phyloP scores from a whole-genome alignment of 2,329 filamentous ascomycete species.

The Esteya vermicola region DNA sequence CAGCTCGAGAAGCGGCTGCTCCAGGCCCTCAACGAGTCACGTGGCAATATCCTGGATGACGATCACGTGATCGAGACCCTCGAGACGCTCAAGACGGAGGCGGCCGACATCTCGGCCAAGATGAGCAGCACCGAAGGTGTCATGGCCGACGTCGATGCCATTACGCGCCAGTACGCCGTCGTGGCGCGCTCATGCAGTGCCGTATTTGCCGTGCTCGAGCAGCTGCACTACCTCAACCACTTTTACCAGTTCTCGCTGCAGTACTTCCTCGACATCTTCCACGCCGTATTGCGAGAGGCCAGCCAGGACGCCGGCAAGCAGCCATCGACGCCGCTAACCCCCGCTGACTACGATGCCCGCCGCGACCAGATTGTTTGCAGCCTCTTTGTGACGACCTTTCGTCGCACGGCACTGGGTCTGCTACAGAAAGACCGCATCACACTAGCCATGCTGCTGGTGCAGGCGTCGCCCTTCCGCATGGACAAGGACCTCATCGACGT shows the following conservation, averaged over 20 bases:
- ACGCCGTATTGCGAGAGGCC: slow-evolving; percentile 57
- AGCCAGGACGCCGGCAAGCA: slow-evolving; percentile 42
- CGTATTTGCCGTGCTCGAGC: slow-evolving; percentile 91
- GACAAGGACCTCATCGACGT: slow-evolving; percentile 78
- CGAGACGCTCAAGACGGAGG: slow-evolving; percentile 95
- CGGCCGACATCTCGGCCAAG: slow-evolving; percentile 89
- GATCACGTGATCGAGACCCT: slow-evolving; percentile 97
- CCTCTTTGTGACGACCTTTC: slow-evolving; percentile 82
- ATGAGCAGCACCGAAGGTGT: slow-evolving; percentile 94
- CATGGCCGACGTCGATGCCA: slow-evolving; percentile 94
- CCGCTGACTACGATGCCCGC: slow-evolving; percentile 56
- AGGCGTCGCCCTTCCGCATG: slow-evolving; percentile 93
- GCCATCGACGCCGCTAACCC: slow-evolving; percentile 49
- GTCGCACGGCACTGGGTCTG: slow-evolving; percentile 82
- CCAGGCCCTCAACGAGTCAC: slow-evolving; percentile 91
- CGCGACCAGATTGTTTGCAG: slow-evolving; percentile 84
- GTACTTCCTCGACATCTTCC: slow-evolving; percentile 97
- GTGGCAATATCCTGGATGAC: slow-evolving; percentile 94
- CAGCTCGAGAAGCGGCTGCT: slow-evolving; percentile 88
- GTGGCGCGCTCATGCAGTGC: slow-evolving; percentile 93
- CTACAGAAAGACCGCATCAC: slow-evolving; percentile 91
- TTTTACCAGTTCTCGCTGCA: slow-evolving; percentile 99
- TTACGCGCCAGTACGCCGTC: slow-evolving; percentile 85
- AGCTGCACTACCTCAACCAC: slow-evolving; percentile 95
- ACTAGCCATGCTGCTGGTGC: slow-evolving; percentile 84